Base-by-base conservation (phyloP, 2,329 filamentous ascomycete species). In the Trichoderma sp. region DNA sequence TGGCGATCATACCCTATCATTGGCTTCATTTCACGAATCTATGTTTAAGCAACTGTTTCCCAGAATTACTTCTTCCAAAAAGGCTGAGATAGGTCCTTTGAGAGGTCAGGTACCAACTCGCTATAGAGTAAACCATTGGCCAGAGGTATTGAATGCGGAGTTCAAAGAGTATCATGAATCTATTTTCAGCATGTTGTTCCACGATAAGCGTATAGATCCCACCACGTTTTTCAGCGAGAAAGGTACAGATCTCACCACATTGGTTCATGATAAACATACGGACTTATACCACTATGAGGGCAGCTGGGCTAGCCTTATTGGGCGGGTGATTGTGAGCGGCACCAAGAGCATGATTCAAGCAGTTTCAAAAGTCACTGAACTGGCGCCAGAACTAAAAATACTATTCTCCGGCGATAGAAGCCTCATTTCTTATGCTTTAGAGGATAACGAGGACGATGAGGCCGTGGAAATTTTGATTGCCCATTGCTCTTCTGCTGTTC, bases 81-180 rank as follows among this genome's bases (percentile, higher is more conserved):
- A 50, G 6, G 0, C 1, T 2, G 4, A 4, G 0, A 21, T n/a
- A 11, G 18, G 0, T 21, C n/a, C 18, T 2, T 14, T 53, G n/a
- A 3, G 2, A 21, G n/a, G n/a, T 12, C n/a, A 1, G 2, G 50
- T 53, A 3, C 50, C 50, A 24, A 12, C 4, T 24, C 50, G 11
- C 9, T 53, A 53, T 53, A 3, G 0, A 3, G 50, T 53, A 1
- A 9, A 53, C 2, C 4, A 53, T 12, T 53, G 50, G 50, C 50
- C 9, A 12, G 50, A 53, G n/a, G n/a, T 53, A 53, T 53, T 53
- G n/a, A 3, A 53, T 12, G 11, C n/a, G 9, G 50, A 53, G n/a
- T 53, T 53, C 8, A 21, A 21, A 8, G n/a, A 14, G 5, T 53
- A 53, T 3, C 9, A 1, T 3, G 50, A 53, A 14, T 53, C 50